Evolutionary conservation across 2,329 filamentous ascomycete species (phyloP).

Genomic region (Pseudogymnoascus sp.): DNA sequence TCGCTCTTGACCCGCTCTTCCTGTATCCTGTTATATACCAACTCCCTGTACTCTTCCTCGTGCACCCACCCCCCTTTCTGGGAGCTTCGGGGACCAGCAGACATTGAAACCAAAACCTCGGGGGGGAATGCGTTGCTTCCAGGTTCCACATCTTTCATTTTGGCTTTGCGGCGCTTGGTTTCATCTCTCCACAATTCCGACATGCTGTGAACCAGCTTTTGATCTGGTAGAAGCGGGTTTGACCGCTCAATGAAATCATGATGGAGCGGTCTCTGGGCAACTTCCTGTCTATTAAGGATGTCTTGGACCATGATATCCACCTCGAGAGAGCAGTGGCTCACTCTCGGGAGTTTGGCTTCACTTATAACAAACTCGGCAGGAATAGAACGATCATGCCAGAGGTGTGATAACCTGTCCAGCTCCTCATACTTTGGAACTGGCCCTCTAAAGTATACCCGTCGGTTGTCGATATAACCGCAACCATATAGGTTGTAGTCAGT

Average conservation of each 20-base stretch:
- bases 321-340: constrained; percentile 83
- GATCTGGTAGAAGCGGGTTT: constrained; percentile 51
- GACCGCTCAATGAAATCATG: constrained; percentile 75
- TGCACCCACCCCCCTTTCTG: constrained; percentile 83
- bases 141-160: constrained; percentile 55
- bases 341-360: constrained; percentile 57
- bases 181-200: constrained; percentile 89
- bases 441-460: constrained; percentile 61
- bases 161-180: constrained; percentile 64
- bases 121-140: constrained; percentile 69
- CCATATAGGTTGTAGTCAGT: constrained; percentile 96
- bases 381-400: constrained; percentile 76
- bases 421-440: constrained; percentile 66
- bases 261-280: constrained; percentile 71
- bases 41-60: constrained; percentile 69
- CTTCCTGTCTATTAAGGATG: constrained; percentile 71
- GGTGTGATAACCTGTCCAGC: constrained; percentile 49
- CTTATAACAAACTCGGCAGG: constrained; percentile 49
- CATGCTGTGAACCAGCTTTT: constrained; percentile 90
- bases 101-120: constrained; percentile 82
- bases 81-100: constrained; percentile 65
- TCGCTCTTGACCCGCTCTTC: constrained; percentile 50
- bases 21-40: constrained; percentile 53
- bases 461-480: constrained; percentile 73
- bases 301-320: constrained; percentile 83